Evolutionary conservation across 805 yeast genomes (phyloP), one percentile per base, ranked within the genome.

Genomic region (Candida peoriensis): DNA sequence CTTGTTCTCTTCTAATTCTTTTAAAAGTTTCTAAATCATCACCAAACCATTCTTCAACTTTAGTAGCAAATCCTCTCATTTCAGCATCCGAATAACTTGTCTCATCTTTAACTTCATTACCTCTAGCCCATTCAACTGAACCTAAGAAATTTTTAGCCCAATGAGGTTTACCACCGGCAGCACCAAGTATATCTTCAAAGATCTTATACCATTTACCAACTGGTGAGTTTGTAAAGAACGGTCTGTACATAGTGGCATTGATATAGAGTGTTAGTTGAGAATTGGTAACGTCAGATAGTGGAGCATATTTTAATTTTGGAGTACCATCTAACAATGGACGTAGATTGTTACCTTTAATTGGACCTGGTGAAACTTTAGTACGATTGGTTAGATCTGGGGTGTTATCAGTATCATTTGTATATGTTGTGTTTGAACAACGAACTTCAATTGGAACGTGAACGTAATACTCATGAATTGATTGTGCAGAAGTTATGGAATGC

Each of bases 71-170:
- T 2, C 96, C 96, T 48, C 78, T 68, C 93, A 87, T 84, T 40
- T 81, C 78, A 42, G 80, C 81, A 42, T 75, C 80, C 34, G 64
- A 61, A 36, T 63, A 66, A 27, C 64, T 54, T 31, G 64, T 55
- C 34, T 69, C 73, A 3, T 39, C 37, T 38, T 56, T 50, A 26
- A 42, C 33, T 43, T 57, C 40, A 30, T 57, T 48, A 7, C 53
- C 52, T 6, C 34, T 36, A 9, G 59, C 57, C 48, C 55, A 46
- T 10, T 63, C 58, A 3, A 54, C 49, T 4, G 73, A 63, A 2
- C 95, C 95, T 37, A 84, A 66, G 58, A 87, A 90, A 60, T 88
- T 89, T 67, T 90, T 90, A 13, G 98, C 98, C 98, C 98, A 90
- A 59, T 90, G 98, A 2, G 98, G 98, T 57, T 79, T 84, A 28